Evolutionary conservation across 2,329 filamentous ascomycete species (phyloP), one percentile per base, ranked within the genome.

Genomic region (Aplosporella prunicola): DNA sequence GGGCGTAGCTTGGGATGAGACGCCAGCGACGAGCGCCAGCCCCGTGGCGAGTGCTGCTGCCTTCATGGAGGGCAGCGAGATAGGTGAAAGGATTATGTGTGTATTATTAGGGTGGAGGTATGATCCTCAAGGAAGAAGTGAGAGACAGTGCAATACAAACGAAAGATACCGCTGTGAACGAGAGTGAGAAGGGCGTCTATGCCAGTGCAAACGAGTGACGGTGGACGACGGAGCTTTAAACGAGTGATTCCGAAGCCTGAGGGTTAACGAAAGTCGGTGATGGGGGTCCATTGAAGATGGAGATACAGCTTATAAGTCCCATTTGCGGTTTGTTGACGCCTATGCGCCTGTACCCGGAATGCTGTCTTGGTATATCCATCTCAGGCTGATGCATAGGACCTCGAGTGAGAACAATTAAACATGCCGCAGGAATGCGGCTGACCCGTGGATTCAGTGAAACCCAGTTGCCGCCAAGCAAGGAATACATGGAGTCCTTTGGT

Each of bases 51-150:
- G 8, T 10, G 11, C 27, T 40, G 32, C 22, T 35, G 31, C 15
- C 30, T 33, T 39, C 37, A 39, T 39, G 24, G 13, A 6, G 9
- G n/a, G n/a, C n/a, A n/a, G n/a, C n/a, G n/a, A n/a, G n/a, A n/a
- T n/a, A n/a, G 14, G 5, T 28, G 17, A 28, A 10, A 39, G 8
- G 9, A 14, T 8, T 11, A 11, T 17, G 26, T 29, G 20, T 11
- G 11, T 23, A 14, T 36, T 30, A 30, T 16, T 24, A 30, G 17
- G 29, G 18, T 18, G 24, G 13, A 15, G 20, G 4, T 18, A 28
- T 27, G 29, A 23, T 13, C n/a, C n/a, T n/a, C n/a, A n/a, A n/a
- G n/a, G n/a, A n/a, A n/a, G n/a, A n/a, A n/a, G n/a, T n/a, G n/a
- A n/a, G n/a, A n/a, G n/a, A n/a, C n/a, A n/a, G n/a, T n/a, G n/a